Base-by-base conservation (phyloP, 352 stramenopile species). In the Phytophthora cactorum region DNA sequence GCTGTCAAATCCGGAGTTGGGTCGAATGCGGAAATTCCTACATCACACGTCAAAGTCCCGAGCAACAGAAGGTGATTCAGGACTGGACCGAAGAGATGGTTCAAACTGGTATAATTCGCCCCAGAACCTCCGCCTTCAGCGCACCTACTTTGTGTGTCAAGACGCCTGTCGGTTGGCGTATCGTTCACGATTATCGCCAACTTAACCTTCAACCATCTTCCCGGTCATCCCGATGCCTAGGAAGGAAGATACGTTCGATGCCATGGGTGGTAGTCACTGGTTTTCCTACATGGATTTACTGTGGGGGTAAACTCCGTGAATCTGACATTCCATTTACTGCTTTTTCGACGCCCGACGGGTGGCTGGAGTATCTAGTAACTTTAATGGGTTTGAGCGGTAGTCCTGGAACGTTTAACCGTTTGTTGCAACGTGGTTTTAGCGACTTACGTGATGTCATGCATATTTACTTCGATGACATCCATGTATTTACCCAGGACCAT, bases 401-500 rank as follows among this genome's bases (percentile, higher is more conserved):
- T 14, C 29, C 50, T 2, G 59, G 50, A 3, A 49, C 41, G 0
- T 47, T 66, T 25, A 47, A 60, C 17, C 0, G 59, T 2, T 32
- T 66, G 1, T n/a, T 60, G 3, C 9, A 59, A n/a, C 22, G 15
- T 1, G 29, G 46, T 27, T 66, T 59, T 6, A 31, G 50, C 0
- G 28, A 60, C 15, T 54, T 41, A 22, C 15, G 39, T n/a, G 39
- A 59, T 9, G n/a, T 52, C 1, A 66, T 59, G 39, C 15, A 8
- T 2, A 49, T 66, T 14, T 66, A 54, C n/a, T 65, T 58, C 12
- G 10, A 59, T 41, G 38, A 31, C 15, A 66, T 47, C 2, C 47
- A 59, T 17, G 50, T 59, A 2, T 59, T 32, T 17, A 66, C 38
- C 2, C 8, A 46, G 12, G 17, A n/a, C 4, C 28, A 52, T 32